Evolutionary conservation across 441 rosid genomes (phyloP), one percentile per base, ranked within the genome.

Genomic region (Flueggea neowawraea): DNA sequence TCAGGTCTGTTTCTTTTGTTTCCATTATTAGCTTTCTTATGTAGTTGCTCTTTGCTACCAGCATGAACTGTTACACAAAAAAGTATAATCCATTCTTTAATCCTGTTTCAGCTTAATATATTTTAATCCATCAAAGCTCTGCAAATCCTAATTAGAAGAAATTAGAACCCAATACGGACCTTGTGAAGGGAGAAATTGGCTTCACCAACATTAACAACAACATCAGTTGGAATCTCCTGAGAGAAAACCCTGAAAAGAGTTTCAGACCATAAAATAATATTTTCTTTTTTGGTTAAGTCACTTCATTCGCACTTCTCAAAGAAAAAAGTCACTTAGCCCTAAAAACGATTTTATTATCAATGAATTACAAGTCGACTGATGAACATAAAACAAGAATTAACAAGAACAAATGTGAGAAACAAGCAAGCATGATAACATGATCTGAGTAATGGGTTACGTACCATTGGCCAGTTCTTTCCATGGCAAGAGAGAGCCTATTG

Each of bases 391-490:
- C 8, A 43, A 6, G 45, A 11, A 43, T 43, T 43, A 6, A 6
- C 10, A 6, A 43, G 12, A 43, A 6, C 45, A 32, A 13, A 31
- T 31, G 28, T 22, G 15, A 31, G 32, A 32, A 31, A 14, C 3
- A 33, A 11, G n/a, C n/a, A n/a, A n/a, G 5, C 7, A 12, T 55
- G n/a, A n/a, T n/a, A n/a, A n/a, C n/a, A n/a, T 43, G 8, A 6
- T 43, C 12, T 11, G 8, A 6, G 45, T 11, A 6, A 6, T 28
- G 41, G 39, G 9, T 55, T 32, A 3, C 6, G 31, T 82, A 93
- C 98, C 98, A 93, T 65, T 87, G 96, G 64, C 88, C 92, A 44
- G 98, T 93, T 66, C 97, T 87, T 59, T 82, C 91, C 87, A 87
- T 84, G 71, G 93, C 85, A 2, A 72, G 16, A n/a, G 96, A 84